Evolutionary conservation across 768 basidiomycete species (phyloP), one percentile per base, ranked within the genome.

Genomic region (Trametes villosa): DNA sequence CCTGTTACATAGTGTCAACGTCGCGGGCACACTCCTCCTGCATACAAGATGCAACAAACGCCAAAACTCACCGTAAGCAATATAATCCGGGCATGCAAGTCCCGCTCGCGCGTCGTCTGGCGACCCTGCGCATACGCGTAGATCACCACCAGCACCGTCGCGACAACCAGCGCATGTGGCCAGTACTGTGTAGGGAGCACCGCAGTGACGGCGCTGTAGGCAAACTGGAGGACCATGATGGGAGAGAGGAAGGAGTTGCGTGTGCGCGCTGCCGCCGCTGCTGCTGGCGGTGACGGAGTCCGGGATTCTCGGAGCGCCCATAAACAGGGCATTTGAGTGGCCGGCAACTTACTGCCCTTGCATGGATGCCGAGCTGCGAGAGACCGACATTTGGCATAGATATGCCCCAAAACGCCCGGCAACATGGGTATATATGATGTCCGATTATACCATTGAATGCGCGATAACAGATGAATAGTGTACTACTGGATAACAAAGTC

Each of bases 41-140:
- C 24, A 17, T 17, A 48, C 29, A 30, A n/a, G 6, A 18, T 30
- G 5, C n/a, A 26, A 4, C 20, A 29, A 4, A 40, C 8, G 12
- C 51, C 15, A 7, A 27, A n/a, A 59, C 62, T 59, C 62, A 88
- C 91, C 22, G 92, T 94, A 9, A 94, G 74, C 9, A 94, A 72
- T 24, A 94, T 77, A 3, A 83, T 81, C 3, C 91, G 79, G 0
- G 84, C 86, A 76, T 93, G 90, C 45, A 94, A 75, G 68, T 89
- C 86, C 50, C 92, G 78, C 64, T 94, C 91, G 22, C 92, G 76
- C 60, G 74, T 84, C 3, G 91, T 92, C n/a, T 73, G 78, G 1
- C 86, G 79, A 24, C 91, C 91, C 72, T 90, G 89, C 6, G 84
- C 78, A 69, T 89, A 84, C 18, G 85, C 79, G 50, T 81, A 80